phyloP scores from a whole-genome alignment of 371 early-diverging fungal species.

The Mortierella sp. region DNA sequence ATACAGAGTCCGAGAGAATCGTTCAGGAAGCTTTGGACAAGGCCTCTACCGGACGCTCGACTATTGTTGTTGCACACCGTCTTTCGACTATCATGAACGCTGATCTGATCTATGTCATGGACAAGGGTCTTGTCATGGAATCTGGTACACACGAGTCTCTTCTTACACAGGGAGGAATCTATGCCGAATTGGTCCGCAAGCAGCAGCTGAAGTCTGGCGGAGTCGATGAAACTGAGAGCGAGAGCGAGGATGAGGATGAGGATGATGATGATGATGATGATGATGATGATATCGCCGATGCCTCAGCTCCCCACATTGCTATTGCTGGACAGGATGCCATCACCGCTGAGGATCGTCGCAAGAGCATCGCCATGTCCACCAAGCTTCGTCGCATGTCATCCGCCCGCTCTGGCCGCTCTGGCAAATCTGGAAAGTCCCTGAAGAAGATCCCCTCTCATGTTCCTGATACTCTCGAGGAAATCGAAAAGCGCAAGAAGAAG shows the following conservation, averaged over 20 bases:
- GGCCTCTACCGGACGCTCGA: background rate
- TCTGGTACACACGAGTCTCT: background rate
- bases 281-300: background rate
- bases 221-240: conserved; percentile 9
- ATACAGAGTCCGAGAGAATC: background rate
- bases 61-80: background rate
- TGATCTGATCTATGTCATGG: conserved; percentile 1
- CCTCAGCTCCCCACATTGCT: conserved; percentile 27
- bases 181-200: background rate
- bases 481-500: conserved; percentile 59
- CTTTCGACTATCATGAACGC: conserved; percentile 1
- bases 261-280: too few relatives aligned
- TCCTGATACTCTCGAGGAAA: conserved; percentile 57
- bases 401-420: conserved; percentile 26
- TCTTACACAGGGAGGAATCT: background rate
- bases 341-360: conserved; percentile 27
- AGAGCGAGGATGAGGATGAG: too few relatives aligned
- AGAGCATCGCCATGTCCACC: conserved; percentile 24
- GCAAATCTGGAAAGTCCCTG: conserved; percentile 41
- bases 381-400: conserved; percentile 53
- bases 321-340: conserved; percentile 23
- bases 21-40: background rate
- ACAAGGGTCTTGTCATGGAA: background rate
- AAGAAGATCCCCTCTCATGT: conserved; percentile 31
- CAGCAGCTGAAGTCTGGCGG: background rate